Evolutionary conservation across 2,329 filamentous ascomycete genomes (phyloP), one percentile per base, ranked within the genome.

Genomic region (Aspergillus transmontanensis): DNA sequence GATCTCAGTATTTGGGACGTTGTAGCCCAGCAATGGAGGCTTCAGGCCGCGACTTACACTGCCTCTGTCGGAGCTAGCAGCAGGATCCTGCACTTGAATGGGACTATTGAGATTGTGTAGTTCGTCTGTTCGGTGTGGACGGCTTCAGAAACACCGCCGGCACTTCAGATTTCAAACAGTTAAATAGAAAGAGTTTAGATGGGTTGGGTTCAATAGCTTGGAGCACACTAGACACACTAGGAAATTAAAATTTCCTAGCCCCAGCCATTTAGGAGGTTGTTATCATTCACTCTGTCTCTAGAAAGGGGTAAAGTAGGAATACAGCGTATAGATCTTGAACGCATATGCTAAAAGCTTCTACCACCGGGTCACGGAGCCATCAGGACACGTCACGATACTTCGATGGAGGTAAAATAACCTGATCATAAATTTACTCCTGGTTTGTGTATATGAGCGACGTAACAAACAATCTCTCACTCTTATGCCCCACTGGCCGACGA

Each of bases 1-100:
- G 77, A 79, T 64, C 41, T 79, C 32, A 76, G 73, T 46, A 73
- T 72, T 28, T 79, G 77, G 77, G 73, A 78, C 65, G 71, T 72
- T 1, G 62, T 26, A 34, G 56, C 26, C 10, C 75, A 79, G 65
- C 68, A 72, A 12, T 79, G 77, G 77, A 67, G 28, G 9, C 30
- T 64, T 16, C 58, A 58, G 48, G 19, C 23, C 6, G 58, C 54
- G 2, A 41, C 28, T 2, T 61, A 64, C 36, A 34, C 28, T 3
- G 9, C 58, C 16, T 64, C 48, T 34, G 59, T 64, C 3, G 62
- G 62, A 4, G 43, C 51, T 30, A 57, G 45, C 14, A 59, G 57
- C n/a, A 23, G 30, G 21, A 46, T 58, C 57, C 12, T 55, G 3
- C 39, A 55, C 45, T 55, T 62, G 30, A 54, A 57, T 19, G 60